A percentile compares a stretch with the other conserved stretches of the same genome.
These are phyloP conservation scores for Tephrocybe rancida DNA, from an alignment of 768 basidiomycete species.

Conservation along the genomic window DNA sequence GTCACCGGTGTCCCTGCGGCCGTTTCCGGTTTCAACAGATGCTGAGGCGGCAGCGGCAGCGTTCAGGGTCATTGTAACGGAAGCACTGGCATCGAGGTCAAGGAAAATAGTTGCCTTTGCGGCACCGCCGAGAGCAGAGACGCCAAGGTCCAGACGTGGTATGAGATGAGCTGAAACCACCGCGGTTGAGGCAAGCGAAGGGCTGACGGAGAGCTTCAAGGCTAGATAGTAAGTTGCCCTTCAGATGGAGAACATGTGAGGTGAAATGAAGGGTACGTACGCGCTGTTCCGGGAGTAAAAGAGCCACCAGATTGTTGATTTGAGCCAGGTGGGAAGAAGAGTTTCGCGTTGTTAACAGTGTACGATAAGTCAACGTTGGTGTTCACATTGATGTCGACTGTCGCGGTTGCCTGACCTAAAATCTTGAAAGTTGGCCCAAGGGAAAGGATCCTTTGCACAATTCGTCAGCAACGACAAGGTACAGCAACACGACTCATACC, in stretches of 20 bases:
- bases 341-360: constrained; percentile 29
- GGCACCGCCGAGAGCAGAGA: constrained; percentile 29
- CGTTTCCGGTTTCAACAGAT: neutral
- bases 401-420: constrained; percentile 25
- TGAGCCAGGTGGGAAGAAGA: constrained; percentile 37
- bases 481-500: constrained; percentile 19
- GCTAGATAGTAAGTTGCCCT: constrained; percentile 12
- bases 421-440: constrained; percentile 43
- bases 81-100: constrained; percentile 23
- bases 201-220: constrained; percentile 34
- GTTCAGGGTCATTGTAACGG: neutral
- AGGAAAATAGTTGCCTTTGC: constrained; percentile 31
- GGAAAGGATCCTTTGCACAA: constrained; percentile 32
- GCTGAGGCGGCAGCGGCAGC: neutral
- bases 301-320: constrained; percentile 23
- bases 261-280: constrained; percentile 21
- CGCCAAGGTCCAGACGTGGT: constrained; percentile 35
- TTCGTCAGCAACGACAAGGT: neutral
- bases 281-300: constrained; percentile 29
- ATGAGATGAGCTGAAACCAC: constrained; percentile 36
- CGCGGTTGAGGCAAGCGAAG: constrained; percentile 27
- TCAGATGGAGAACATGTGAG: neutral
- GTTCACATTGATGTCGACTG: constrained; percentile 34
- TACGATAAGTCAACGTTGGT: constrained; percentile 34
- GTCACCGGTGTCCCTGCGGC: no score